Evolutionary conservation across 2,329 filamentous ascomycete species (phyloP).

Genomic region (Phaeosphaeriaceae sp.): DNA sequence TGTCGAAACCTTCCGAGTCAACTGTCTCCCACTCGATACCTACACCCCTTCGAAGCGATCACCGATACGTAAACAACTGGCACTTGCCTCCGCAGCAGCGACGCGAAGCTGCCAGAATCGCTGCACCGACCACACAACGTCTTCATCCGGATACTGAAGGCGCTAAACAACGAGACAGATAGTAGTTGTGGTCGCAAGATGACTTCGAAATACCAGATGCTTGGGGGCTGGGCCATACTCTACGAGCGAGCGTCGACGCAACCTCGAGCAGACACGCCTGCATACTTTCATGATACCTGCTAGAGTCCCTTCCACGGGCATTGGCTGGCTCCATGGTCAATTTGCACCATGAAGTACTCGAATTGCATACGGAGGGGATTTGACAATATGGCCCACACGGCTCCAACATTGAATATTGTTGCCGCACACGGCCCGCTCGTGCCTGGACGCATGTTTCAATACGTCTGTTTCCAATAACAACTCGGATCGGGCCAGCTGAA

Average conservation of each 20-base stretch:
- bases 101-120: neutral
- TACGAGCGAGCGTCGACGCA: neutral
- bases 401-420: neutral
- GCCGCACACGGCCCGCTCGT: neutral
- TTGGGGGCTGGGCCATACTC: neutral
- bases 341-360: neutral
- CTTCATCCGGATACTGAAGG: neutral
- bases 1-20: neutral
- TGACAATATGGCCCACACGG: neutral
- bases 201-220: neutral
- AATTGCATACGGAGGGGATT: neutral
- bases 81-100: neutral
- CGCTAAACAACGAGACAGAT: neutral
- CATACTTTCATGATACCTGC: neutral
- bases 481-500: constrained; percentile 22
- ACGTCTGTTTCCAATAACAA: constrained; percentile 8
- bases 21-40: neutral
- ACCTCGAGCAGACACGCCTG: neutral
- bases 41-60: neutral
- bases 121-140: neutral
- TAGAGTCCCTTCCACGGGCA: neutral
- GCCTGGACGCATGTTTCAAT: neutral
- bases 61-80: neutral
- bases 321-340: neutral
- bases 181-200: neutral